These are phyloP conservation scores for Kodamaea nitidulidarum DNA, from an alignment of 805 yeast species.

Conservation along the genomic window DNA sequence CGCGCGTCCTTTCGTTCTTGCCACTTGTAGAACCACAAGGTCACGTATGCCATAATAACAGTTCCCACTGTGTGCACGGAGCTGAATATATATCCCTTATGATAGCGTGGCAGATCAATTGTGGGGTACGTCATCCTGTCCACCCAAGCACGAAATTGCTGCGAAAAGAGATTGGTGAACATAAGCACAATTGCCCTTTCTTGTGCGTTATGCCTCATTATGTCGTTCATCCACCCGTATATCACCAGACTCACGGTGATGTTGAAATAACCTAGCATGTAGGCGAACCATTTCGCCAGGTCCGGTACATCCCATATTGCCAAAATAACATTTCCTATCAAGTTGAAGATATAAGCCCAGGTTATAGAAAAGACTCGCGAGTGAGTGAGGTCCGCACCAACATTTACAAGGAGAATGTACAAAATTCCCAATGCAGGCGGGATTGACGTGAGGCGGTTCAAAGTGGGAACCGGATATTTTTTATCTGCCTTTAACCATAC, in stretches of 20 bases:
- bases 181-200: constrained; percentile 20
- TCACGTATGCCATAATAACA: constrained; percentile 19
- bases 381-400: constrained; percentile 46
- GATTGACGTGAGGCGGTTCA: constrained; percentile 48
- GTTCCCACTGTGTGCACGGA: constrained; percentile 15
- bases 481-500: constrained; percentile 10
- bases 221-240: constrained; percentile 23
- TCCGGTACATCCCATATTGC: constrained; percentile 23
- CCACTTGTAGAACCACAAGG: constrained; percentile 19
- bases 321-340: constrained; percentile 19
- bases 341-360: constrained; percentile 17
- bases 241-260: constrained; percentile 21
- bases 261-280: constrained; percentile 20
- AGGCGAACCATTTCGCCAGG: constrained; percentile 23
- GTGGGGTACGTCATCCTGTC: constrained; percentile 20
- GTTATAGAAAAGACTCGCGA: constrained; percentile 12
- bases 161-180: constrained; percentile 20
- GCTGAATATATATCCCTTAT: constrained; percentile 20
- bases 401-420: constrained; percentile 40
- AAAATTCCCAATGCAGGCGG: constrained; percentile 60
- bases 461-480: constrained; percentile 38
- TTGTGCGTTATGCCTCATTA: constrained; percentile 19
- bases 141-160: constrained; percentile 21
- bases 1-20: constrained; percentile 18
- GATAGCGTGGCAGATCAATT: constrained; percentile 20